Conservation (phyloP, 805 yeast species). For the Allodekkera sacchari region DNA sequence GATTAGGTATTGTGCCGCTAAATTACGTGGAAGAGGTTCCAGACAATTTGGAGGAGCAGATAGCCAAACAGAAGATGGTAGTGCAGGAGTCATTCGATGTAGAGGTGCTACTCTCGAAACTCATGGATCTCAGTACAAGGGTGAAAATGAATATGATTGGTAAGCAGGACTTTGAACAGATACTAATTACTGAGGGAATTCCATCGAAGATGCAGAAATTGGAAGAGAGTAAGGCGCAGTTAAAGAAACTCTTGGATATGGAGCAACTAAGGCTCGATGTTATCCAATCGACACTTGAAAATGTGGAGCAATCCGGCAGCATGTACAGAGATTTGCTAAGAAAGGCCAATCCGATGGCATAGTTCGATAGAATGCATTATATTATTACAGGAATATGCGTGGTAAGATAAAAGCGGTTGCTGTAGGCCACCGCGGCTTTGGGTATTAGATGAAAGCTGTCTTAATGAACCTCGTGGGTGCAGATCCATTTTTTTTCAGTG, state of each 20-base stretch:
- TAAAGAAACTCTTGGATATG: constrained; percentile 70
- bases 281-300: constrained; percentile 73
- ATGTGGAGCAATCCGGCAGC: constrained; percentile 62
- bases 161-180: constrained; percentile 22
- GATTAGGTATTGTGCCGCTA: constrained; percentile 82
- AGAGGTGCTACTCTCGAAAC: constrained; percentile 57
- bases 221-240: constrained; percentile 62
- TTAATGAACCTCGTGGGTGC: no score
- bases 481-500: no score
- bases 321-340: constrained; percentile 56
- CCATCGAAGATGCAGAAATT: constrained; percentile 67
- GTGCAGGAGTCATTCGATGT: constrained; percentile 53
- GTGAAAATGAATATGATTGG: constrained; percentile 29
- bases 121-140: constrained; percentile 28
- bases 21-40: constrained; percentile 81
- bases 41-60: constrained; percentile 55
- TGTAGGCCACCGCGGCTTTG: no score
- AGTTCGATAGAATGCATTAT: no score
- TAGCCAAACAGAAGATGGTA: constrained; percentile 36
- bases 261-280: constrained; percentile 64
- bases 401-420: no score
- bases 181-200: constrained; percentile 51
- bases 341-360: no score
- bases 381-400: no score
- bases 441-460: no score